Conservation (phyloP, 2,329 filamentous ascomycete species). For the Anthostomella pinea region DNA sequence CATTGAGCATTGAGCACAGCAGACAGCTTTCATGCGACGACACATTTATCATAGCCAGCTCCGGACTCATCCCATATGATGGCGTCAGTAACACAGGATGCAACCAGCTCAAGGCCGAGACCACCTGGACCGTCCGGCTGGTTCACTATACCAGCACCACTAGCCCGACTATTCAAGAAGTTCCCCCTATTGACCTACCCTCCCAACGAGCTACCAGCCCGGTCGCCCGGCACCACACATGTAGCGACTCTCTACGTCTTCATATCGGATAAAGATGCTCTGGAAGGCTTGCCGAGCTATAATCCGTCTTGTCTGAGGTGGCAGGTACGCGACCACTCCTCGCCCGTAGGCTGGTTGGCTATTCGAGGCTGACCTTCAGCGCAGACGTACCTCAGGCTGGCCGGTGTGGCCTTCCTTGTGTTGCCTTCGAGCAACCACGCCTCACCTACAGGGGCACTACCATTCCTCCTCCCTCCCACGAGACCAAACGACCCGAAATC, state of each 20-base stretch:
- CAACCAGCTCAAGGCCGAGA: conserved; percentile 16
- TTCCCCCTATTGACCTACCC: conserved; percentile 79
- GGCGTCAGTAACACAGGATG: conserved; percentile 8
- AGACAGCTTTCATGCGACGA: no score
- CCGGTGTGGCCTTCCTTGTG: conserved; percentile 63
- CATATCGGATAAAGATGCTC: conserved; percentile 60
- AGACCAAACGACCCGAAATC: conserved; percentile 32
- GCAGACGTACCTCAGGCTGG: conserved; percentile 80
- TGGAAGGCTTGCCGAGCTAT: conserved; percentile 66
- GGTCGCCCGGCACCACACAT: conserved; percentile 41
- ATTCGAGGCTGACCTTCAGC: conserved; percentile 3
- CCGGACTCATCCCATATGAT: conserved; percentile 4
- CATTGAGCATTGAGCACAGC: no score
- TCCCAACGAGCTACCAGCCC: conserved; percentile 64
- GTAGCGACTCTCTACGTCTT: conserved; percentile 73
- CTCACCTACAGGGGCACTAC: conserved; percentile 82
- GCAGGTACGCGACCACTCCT: conserved; percentile 63
- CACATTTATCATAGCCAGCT: background rate
- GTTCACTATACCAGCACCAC: conserved; percentile 66
- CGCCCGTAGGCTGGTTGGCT: background rate
- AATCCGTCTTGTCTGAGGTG: conserved; percentile 94
- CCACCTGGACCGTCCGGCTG: conserved; percentile 31
- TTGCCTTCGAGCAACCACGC: conserved; percentile 86
- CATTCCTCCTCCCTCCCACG: conserved; percentile 70
- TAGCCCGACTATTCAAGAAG: conserved; percentile 78